These are phyloP conservation scores for Juglanconis sp. DNA, from an alignment of 2,329 filamentous ascomycete species.

Conservation along the genomic window DNA sequence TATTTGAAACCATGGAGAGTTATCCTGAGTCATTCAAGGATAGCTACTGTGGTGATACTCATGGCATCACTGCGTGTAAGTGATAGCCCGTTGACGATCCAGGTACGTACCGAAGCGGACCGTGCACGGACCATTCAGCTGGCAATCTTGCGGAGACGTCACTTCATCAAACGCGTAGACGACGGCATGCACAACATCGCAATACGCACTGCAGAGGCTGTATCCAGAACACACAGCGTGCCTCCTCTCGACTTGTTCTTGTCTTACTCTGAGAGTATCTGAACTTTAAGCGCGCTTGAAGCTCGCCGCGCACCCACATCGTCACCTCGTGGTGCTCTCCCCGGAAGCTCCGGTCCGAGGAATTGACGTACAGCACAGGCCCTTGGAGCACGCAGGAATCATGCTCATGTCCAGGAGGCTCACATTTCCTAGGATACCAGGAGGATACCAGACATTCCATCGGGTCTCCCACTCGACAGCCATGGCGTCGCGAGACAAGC, in stretches of 20 bases:
- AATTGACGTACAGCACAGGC: background rate
- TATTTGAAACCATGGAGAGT: background rate
- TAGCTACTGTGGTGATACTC: background rate
- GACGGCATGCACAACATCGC: too few species aligned
- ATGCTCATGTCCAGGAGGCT: conserved; percentile 5
- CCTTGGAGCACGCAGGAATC: background rate
- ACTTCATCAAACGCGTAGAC: background rate
- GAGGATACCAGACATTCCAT: background rate
- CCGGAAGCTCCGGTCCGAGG: too few species aligned
- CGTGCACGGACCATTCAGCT: background rate
- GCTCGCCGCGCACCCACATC: too few species aligned
- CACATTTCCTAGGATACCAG: background rate
- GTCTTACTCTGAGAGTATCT: too few species aligned
- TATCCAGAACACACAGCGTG: too few species aligned
- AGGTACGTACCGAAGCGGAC: background rate
- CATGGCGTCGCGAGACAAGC: conserved; percentile 2
- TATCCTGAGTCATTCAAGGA: background rate
- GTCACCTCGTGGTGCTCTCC: too few species aligned
- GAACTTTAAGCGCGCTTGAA: too few species aligned
- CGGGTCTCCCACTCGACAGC: background rate
- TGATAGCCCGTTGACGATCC: background rate
- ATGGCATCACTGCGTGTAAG: background rate
- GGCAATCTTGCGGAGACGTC: background rate
- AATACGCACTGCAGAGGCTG: too few species aligned
- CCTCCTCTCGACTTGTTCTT: too few species aligned